Evolutionary conservation across 352 stramenopile species (phyloP), one percentile per base, ranked within the genome.

Genomic region (Phytophthora litchii): DNA sequence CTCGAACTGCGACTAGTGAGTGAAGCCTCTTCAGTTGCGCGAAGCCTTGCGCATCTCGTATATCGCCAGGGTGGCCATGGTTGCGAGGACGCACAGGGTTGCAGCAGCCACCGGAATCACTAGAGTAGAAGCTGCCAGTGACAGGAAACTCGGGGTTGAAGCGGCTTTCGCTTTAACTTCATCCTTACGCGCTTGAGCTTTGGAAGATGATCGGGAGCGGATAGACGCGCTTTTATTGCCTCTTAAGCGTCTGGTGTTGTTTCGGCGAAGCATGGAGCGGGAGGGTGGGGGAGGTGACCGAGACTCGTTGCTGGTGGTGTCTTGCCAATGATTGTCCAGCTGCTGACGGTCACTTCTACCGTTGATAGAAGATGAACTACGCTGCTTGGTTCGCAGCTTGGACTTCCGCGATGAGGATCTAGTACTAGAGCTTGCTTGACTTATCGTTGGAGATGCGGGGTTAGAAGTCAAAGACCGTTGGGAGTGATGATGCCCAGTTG

Each of bases 41-140:
- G 41, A 25, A 27, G 34, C 20, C 10, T 58, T 64, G 12, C 68
- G 68, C 52, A 71, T 60, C 20, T 65, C 56, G 44, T 54, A 69
- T 29, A 78, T 63, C 10, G 62, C 58, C 0, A 70, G 8, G 17
- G 64, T 69, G n/a, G 58, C 45, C 54, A 72, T 56, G 27, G 69
- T 67, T 38, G 60, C 60, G n/a, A 73, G 35, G 14, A 74, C 47
- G 27, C 61, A 75, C 14, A 78, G 12, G n/a, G 61, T 75, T 56
- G 45, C 54, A 46, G 65, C 61, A 42, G 56, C 57, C 4, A 78
- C 55, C 13, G 69, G 60, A 29, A 68, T 60, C 14, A 54, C 62
- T 21, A 74, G 38, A 52, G 45, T 64, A 6, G 68, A 72, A 40
- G 50, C 54, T 4, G 45, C 60, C 13, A 42, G 8, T 10, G 54